A percentile compares a stretch with the other conserved stretches of the same genome.
These are phyloP conservation scores for Cutaneotrichosporon mucoides DNA, from an alignment of 1,284 basidiomycete genomes.

Conservation along the genomic window DNA sequence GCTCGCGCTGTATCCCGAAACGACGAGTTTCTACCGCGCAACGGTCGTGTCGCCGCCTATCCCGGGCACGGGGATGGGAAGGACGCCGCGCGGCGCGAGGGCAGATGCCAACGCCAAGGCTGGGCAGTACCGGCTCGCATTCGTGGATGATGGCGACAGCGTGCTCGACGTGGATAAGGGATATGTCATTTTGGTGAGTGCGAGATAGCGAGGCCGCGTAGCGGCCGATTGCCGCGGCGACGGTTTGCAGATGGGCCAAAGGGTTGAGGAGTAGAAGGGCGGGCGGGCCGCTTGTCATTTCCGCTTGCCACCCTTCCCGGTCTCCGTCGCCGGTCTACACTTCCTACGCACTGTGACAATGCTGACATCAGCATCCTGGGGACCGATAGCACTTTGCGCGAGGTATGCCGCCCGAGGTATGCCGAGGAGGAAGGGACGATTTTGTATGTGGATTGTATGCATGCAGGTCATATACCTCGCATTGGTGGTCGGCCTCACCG, in stretches of 20 bases:
- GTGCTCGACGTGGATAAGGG: conserved; percentile 37
- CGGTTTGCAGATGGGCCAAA: neutral
- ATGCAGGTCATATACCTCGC: too few species aligned
- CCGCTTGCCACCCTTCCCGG: too few species aligned
- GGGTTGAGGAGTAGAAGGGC: too few species aligned
- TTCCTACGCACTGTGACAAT: too few species aligned
- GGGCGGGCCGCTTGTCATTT: neutral
- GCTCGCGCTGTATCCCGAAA: conserved; percentile 54
- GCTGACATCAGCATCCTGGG: too few species aligned
- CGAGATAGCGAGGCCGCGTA: too few species aligned
- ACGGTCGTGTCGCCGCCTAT: conserved; percentile 43
- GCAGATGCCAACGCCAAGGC: conserved; percentile 29
- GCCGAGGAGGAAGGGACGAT: too few species aligned
- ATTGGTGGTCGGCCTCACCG: too few species aligned
- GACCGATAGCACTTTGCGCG: too few species aligned
- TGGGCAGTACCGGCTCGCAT: conserved; percentile 37
- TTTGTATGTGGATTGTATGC: too few species aligned
- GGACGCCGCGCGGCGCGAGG: conserved; percentile 19
- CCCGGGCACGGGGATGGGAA: conserved; percentile 32
- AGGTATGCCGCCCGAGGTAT: too few species aligned
- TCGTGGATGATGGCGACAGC: conserved; percentile 46
- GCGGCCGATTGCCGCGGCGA: neutral
- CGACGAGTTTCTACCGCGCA: conserved; percentile 53
- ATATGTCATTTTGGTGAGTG: conserved; percentile 42
- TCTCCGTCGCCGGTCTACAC: too few species aligned